phyloP scores from a whole-genome alignment of 2,329 filamentous ascomycete genomes.

The Westerdykella ornata region DNA sequence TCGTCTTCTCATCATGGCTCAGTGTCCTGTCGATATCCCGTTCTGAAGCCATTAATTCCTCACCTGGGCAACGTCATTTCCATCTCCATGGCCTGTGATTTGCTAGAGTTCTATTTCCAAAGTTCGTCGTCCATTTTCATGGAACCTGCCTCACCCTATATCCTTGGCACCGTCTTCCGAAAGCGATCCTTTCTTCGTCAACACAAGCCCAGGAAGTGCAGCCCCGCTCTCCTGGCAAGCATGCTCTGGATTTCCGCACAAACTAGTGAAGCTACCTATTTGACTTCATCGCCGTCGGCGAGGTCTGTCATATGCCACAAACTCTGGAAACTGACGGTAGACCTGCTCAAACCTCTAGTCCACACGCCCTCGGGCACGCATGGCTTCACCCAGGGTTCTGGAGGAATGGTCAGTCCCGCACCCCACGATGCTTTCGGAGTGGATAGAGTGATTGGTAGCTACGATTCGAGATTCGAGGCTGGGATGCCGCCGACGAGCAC shows the following conservation, averaged over 20 bases:
- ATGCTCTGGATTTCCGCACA: conserved; percentile 95
- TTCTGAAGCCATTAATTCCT: conserved; percentile 73
- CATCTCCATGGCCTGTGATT: conserved; percentile 72
- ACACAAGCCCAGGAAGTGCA: conserved; percentile 72
- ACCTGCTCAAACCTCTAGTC: conserved; percentile 78
- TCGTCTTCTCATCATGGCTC: conserved; percentile 30
- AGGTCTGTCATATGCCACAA: conserved; percentile 80
- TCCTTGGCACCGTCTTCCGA: conserved; percentile 80
- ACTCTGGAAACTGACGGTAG: conserved; percentile 76
- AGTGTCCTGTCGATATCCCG: conserved; percentile 60
- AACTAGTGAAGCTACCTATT: conserved; percentile 77
- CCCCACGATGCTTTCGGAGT: conserved; percentile 73
- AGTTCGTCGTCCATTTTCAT: conserved; percentile 82
- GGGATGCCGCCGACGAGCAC: conserved; percentile 54
- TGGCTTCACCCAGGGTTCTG: conserved; percentile 46
- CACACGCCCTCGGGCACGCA: conserved; percentile 60
- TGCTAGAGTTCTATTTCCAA: conserved; percentile 84
- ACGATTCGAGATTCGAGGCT: conserved; percentile 42
- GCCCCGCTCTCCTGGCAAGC: conserved; percentile 77
- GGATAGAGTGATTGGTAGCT: conserved; percentile 51
- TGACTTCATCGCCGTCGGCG: conserved; percentile 75
- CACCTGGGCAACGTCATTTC: conserved; percentile 76
- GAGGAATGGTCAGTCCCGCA: conserved; percentile 62
- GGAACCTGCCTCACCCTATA: conserved; percentile 83
- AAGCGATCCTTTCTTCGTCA: conserved; percentile 82